Evolutionary conservation across 805 yeast species (phyloP), one percentile per base, ranked within the genome.

Genomic region (Martiniozyma abietophila): DNA sequence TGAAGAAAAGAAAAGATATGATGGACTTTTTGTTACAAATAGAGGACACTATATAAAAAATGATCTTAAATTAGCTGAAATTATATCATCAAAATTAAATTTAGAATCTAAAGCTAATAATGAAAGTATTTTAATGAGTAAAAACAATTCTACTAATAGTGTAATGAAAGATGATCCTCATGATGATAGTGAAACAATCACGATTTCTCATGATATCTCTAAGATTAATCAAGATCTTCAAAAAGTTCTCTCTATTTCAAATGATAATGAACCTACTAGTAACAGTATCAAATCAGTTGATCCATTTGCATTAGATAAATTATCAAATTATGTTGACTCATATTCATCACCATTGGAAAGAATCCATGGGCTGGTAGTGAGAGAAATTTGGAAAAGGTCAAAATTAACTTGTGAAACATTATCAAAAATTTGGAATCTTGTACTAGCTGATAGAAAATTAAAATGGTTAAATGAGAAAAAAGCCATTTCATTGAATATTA

Each of bases 21-120:
- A 88, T 55, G 94, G 94, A 18, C 71, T 92, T 11, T 92, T 95
- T 95, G 94, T 80, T 0, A 76, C 95, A 22, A 92, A 92, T 51
- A 74, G 73, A 42, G 94, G 92, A 3, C 49, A 61, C 4, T 78
- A 79, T 47, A 53, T 78, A 11, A 12, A 16, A 15, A 16, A 29
- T 15, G 42, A 39, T 31, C 8, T 14, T 5, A 23, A 39, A 14
- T 18, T 39, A 23, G 15, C 12, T 9, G 15, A 18, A 15, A 8
- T 25, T 6, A 20, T 15, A n/a, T n/a, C n/a, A n/a, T n/a, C n/a
- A n/a, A n/a, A n/a, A n/a, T n/a, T n/a, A n/a, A n/a, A n/a, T n/a
- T n/a, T n/a, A n/a, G n/a, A n/a, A n/a, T n/a, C n/a, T n/a, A n/a
- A n/a, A n/a, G n/a, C 19, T 21, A 21, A 21, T 8, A 21, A 21